Evolutionary conservation across 371 early-diverging fungal genomes (phyloP).

Genomic region (Mortierella sp.): DNA sequence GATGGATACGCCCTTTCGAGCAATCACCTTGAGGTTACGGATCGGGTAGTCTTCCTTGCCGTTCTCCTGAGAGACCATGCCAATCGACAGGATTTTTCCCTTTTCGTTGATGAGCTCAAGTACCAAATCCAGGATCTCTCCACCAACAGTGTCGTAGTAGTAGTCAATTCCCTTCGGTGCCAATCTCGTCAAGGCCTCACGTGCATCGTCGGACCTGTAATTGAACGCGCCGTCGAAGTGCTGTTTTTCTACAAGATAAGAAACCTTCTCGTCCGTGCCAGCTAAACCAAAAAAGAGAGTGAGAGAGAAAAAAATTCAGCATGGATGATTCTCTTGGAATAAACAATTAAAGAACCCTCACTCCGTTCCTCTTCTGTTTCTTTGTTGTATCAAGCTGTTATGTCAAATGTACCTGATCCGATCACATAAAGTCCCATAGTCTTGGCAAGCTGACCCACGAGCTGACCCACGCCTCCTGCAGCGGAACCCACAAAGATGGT

Average conservation of each 20-base stretch:
- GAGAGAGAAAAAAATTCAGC: not conserved
- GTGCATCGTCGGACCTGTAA: conserved; percentile 37
- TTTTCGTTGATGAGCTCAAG: conserved; percentile 36
- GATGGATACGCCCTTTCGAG: conserved; percentile 22
- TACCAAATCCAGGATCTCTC: conserved; percentile 26
- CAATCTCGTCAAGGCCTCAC: conserved; percentile 31
- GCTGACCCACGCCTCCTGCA: conserved; percentile 69
- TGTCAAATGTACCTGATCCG: conserved; percentile 31
- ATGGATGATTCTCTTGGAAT: too few species aligned
- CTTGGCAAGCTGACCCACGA: conserved; percentile 56
- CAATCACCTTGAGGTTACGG: conserved; percentile 36
- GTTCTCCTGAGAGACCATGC: conserved; percentile 54
- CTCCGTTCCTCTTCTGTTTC: too few species aligned
- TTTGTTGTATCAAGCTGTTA: too few species aligned
- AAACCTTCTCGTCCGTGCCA: conserved; percentile 42
- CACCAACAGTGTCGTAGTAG: conserved; percentile 38
- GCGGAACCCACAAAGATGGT: conserved; percentile 67
- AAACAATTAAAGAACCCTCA: too few species aligned
- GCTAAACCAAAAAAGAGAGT: conserved; percentile 4
- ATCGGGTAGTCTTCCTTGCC: conserved; percentile 36
- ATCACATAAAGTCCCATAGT: conserved; percentile 32
- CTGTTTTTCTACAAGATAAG: conserved; percentile 17
- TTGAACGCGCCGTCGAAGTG: conserved; percentile 45
- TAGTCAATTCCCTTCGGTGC: conserved; percentile 45
- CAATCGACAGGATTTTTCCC: conserved; percentile 41